Base-by-base conservation (phyloP, 2,329 filamentous ascomycete genomes). In the Fusarium floridanum region DNA sequence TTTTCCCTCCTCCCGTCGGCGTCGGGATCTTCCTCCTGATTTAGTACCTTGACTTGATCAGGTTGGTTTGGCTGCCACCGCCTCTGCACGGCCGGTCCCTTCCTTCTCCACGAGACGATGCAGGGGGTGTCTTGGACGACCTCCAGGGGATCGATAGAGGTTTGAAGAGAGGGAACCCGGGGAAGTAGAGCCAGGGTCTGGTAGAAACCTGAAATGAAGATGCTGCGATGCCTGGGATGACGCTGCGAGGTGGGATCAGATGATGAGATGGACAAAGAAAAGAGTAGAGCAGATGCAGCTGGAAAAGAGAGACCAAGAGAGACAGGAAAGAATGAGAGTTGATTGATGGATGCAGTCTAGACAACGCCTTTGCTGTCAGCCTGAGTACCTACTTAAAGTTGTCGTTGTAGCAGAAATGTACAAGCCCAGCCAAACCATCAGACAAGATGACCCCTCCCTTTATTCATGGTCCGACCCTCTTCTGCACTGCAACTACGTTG, bases 11-110 rank as follows among this genome's bases (percentile, higher is more conserved):
- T 36, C 55, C 34, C 20, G 32, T 24, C 55, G 22, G 43, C 43
- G 43, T 22, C 32, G 12, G 32, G 32, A 22, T 59, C 20, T 65
- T 60, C 39, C 68, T 59, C 41, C 43, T 41, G 64, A 57, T n/a
- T 59, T 53, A 65, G 62, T 43, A 48, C 63, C 70, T 72, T 24
- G 43, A 48, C 70, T 72, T 24, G 43, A 48, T 48, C 22, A 48
- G 68, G 48, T 70, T 61, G 32, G 62, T 66, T 67, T 61, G 32
- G 62, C 67, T 67, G 74, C 74, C 76, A 78, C 74, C 74, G 76
- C 76, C 72, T 77, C 74, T 68, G 66, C 68, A 64, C 66, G 56
- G 64, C 48, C 48, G 48, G 48, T 53, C 48, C 48, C 48, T 29
- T 59, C 37, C 59, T 65, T 67, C 65, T 71, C 60, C 66, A 61